Evolutionary conservation across 73 alveolate species (phyloP).

Genomic region (Stentor coeruleus): DNA sequence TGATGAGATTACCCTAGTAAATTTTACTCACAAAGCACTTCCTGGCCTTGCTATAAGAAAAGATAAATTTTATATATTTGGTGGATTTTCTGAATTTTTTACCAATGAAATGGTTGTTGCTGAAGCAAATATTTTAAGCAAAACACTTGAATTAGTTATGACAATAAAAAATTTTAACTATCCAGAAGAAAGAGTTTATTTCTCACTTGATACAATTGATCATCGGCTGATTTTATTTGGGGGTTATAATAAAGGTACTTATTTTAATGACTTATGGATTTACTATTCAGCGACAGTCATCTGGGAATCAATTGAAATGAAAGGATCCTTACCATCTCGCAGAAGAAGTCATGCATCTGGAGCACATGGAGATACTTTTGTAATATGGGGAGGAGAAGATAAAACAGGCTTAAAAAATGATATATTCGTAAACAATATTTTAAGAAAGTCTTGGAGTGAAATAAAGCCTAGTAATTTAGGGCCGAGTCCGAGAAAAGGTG

Average conservation of each 20-base stretch:
- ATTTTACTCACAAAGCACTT: too few species aligned
- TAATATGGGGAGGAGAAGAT: constrained; percentile 17
- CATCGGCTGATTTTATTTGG: neutral
- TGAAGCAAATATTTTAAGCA: neutral
- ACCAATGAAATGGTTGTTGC: too few species aligned
- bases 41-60: too few species aligned
- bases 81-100: too few species aligned
- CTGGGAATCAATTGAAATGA: neutral
- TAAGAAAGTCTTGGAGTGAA: neutral
- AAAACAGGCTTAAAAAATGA: neutral
- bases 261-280: neutral
- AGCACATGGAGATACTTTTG: neutral
- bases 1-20: too few species aligned
- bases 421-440: neutral
- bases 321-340: constrained; percentile 1
- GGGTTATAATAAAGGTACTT: neutral
- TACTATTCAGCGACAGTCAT: neutral
- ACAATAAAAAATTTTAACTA: too few species aligned
- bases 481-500: neutral
- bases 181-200: constrained; percentile 5
- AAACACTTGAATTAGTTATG: too few species aligned
- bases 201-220: neutral
- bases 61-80: too few species aligned
- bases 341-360: constrained; percentile 4
- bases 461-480: neutral